phyloP scores from a whole-genome alignment of 148 eudicot species.

The Spergularia marina region DNA sequence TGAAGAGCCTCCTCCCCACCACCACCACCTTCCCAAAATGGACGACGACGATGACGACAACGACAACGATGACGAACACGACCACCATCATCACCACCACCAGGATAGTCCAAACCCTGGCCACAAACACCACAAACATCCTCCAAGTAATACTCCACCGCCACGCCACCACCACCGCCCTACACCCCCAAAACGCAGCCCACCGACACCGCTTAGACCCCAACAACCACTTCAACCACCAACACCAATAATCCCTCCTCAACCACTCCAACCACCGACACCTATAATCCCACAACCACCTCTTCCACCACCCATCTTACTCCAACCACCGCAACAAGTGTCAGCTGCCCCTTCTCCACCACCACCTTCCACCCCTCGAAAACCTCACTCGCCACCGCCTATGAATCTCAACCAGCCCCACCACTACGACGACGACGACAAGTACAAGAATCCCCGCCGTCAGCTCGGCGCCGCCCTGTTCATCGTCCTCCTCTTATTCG shows the following conservation, averaged over 20 bases:
- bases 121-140: constrained; percentile 4
- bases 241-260: background rate
- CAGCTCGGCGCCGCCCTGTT: constrained; percentile 25
- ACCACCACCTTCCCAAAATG: constrained; percentile 35
- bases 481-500: constrained; percentile 39
- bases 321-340: constrained; percentile 12
- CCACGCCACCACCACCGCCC: constrained; percentile 9
- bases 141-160: background rate
- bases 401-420: background rate
- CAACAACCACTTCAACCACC: constrained; percentile 27
- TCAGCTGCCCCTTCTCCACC: background rate
- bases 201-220: constrained; percentile 13
- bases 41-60: constrained; percentile 29
- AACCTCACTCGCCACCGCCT: constrained; percentile 5
- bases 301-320: constrained; percentile 7
- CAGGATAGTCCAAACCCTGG: background rate
- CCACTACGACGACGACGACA: constrained; percentile 3
- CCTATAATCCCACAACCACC: constrained; percentile 14
- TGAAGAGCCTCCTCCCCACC: constrained; percentile 15
- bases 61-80: background rate
- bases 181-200: constrained; percentile 4
- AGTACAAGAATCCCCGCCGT: background rate
- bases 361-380: constrained; percentile 16
- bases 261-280: constrained; percentile 4
- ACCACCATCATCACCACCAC: background rate